Conservation (phyloP, 129 eudicot species). For the Chrysanthemum seticuspe region DNA sequence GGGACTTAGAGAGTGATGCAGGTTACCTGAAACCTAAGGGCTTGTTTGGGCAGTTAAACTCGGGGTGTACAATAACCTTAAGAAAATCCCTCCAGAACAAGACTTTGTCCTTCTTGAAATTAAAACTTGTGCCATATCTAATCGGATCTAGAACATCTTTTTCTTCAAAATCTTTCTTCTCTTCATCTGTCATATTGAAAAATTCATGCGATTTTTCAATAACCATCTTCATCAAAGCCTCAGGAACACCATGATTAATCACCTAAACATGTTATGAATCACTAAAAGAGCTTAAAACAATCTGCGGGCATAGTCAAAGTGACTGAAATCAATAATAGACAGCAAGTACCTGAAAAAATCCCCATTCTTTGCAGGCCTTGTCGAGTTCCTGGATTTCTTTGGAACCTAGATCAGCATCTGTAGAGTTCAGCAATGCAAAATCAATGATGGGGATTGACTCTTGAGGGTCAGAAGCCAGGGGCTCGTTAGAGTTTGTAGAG, state of each 20-base stretch:
- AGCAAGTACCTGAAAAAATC: constrained; percentile 28
- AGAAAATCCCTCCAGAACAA: constrained; percentile 71
- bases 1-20: neutral
- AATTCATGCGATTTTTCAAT: constrained; percentile 36
- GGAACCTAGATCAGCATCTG: constrained; percentile 42
- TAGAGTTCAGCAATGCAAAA: constrained; percentile 40
- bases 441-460: constrained; percentile 49
- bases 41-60: constrained; percentile 62
- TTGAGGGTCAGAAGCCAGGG: constrained; percentile 10
- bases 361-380: constrained; percentile 33
- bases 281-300: neutral
- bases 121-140: constrained; percentile 59
- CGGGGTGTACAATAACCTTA: constrained; percentile 54
- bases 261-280: neutral
- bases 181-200: constrained; percentile 55
- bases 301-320: neutral
- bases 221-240: constrained; percentile 39
- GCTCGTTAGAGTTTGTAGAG: constrained; percentile 14
- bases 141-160: constrained; percentile 47
- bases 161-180: constrained; percentile 48
- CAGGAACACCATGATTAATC: constrained; percentile 71
- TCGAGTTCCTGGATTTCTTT: constrained; percentile 28
- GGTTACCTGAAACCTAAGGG: constrained; percentile 51
- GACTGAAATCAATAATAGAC: neutral
- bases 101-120: constrained; percentile 34